These are phyloP conservation scores for Lanmaoa pseudosensibilis DNA, from an alignment of 768 basidiomycete genomes.

Conservation along the genomic window DNA sequence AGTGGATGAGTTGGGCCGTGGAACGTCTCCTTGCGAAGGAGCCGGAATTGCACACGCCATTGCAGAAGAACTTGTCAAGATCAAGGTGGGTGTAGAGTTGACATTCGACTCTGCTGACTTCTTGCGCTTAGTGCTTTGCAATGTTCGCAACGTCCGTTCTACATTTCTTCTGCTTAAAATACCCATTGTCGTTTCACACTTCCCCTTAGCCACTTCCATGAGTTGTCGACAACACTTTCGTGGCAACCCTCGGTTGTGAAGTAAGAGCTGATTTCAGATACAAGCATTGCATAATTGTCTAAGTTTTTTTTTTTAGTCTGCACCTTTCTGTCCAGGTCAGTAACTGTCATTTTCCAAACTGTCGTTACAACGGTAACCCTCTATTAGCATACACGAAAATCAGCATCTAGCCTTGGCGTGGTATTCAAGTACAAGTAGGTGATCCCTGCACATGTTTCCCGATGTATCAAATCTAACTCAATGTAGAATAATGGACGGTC, in stretches of 20 bases:
- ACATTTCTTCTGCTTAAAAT: neutral
- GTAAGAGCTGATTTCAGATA: slow-evolving; percentile 42
- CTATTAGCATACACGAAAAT: slow-evolving; percentile 51
- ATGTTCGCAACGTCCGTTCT: slow-evolving; percentile 83
- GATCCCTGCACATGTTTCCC: neutral
- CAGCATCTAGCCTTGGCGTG: slow-evolving; percentile 62
- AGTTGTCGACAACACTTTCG: slow-evolving; percentile 74
- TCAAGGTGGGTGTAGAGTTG: slow-evolving; percentile 51
- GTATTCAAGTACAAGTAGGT: slow-evolving; percentile 75
- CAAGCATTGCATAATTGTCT: neutral
- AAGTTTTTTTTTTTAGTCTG: slow-evolving; percentile 46
- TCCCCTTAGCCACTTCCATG: slow-evolving; percentile 66
- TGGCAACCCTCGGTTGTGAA: slow-evolving; percentile 77
- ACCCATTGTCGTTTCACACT: slow-evolving; percentile 1
- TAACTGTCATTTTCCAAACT: neutral
- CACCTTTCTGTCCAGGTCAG: slow-evolving; percentile 79
- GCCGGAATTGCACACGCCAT: slow-evolving; percentile 84
- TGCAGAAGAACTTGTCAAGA: slow-evolving; percentile 69
- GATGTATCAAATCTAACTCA: neutral
- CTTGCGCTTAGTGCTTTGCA: slow-evolving; percentile 61
- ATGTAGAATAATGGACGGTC: slow-evolving; percentile 71
- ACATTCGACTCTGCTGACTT: neutral
- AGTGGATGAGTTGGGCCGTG: slow-evolving; percentile 91
- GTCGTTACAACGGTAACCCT: neutral
- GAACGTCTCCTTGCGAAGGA: slow-evolving; percentile 83